Base-by-base conservation (phyloP, 2,329 filamentous ascomycete genomes). In the Colletotrichum tropicale region DNA sequence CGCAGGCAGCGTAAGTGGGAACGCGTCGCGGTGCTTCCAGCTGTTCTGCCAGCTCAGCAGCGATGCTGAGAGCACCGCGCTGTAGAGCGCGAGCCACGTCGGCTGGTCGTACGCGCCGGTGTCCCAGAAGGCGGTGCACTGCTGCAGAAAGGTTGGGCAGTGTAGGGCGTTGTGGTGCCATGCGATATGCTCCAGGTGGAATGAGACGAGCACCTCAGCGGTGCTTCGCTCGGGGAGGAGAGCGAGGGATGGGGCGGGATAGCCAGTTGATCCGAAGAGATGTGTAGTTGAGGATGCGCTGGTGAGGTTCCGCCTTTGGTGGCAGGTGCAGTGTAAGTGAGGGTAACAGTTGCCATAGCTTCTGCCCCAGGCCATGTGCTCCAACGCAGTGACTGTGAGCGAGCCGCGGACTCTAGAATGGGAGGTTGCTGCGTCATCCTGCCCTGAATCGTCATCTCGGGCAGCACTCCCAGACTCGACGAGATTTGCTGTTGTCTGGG, bases 151-250 rank as follows among this genome's bases (percentile, higher is more conserved):
- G n/a, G 43, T 52, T 6, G 43, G 43, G 43, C 43, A 52, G 43
- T 52, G 43, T 6, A 52, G 43, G 2, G 43, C 4, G 6, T 52
- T 52, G 4, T 52, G 43, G n/a, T 52, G 43, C 43, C 43, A 52
- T 21, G 43, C 43, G n/a, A 52, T 52, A 10, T 52, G 43, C 43
- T 52, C 43, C n/a, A 21, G 43, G 6, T 52, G 43, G n/a, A 52
- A 21, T 21, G 43, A 1, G 43, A 52, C 5, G 0, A 52, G 43
- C 0, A 21, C n/a, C n/a, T 52, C 6, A n/a, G 43, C 43, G 0
- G n/a, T 21, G 43, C 0, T 13, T 52, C n/a, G 3, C n/a, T 52
- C 43, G 12, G n/a, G n/a, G 43, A 52, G 43, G 4, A 21, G 43
- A 3, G 43, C 1, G 43, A 52, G 43, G 43, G 43, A 52, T 0